A percentile compares a stretch with the other conserved stretches of the same genome.
phyloP scores from a whole-genome alignment of 805 yeast species.

The Yamadazyma takamatsuzukensis region DNA sequence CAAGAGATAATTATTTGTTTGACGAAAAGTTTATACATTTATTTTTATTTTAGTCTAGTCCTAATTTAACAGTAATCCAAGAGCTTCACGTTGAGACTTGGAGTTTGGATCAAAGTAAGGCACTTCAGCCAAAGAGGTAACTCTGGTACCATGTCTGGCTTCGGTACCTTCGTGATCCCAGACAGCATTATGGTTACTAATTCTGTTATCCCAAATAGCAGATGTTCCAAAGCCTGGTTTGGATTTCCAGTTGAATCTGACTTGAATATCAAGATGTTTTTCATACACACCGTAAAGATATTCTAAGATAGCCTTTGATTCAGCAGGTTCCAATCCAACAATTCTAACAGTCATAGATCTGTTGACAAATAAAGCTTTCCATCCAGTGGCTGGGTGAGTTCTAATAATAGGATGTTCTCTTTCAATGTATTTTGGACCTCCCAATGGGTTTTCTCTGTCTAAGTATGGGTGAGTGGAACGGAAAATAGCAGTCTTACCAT shows the following conservation, averaged over 20 bases:
- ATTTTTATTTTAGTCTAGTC: no score
- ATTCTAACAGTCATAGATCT: conserved; percentile 49
- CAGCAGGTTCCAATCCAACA: conserved; percentile 50
- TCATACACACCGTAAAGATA: conserved; percentile 45
- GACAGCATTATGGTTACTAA: conserved; percentile 52
- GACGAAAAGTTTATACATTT: no score
- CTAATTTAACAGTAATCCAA: conserved; percentile 23
- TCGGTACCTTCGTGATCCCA: conserved; percentile 45
- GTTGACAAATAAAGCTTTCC: conserved; percentile 56
- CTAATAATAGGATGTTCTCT: conserved; percentile 60
- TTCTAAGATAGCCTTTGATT: conserved; percentile 45
- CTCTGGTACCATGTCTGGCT: conserved; percentile 52
- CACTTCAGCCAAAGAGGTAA: conserved; percentile 47
- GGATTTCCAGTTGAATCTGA: conserved; percentile 49
- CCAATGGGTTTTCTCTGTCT: conserved; percentile 44
- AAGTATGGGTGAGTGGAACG: conserved; percentile 40
- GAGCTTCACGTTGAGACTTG: conserved; percentile 51
- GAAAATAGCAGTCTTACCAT: conserved; percentile 47
- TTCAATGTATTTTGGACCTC: conserved; percentile 46
- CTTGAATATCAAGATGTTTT: conserved; percentile 53
- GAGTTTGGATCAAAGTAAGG: conserved; percentile 50
- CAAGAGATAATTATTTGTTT: no score
- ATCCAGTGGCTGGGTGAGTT: conserved; percentile 64
- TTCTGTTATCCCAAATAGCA: conserved; percentile 60
- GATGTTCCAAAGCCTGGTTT: conserved; percentile 43